These are phyloP conservation scores for Akanthomyces uredinophilus DNA, from an alignment of 2,329 filamentous ascomycete genomes.

Conservation along the genomic window DNA sequence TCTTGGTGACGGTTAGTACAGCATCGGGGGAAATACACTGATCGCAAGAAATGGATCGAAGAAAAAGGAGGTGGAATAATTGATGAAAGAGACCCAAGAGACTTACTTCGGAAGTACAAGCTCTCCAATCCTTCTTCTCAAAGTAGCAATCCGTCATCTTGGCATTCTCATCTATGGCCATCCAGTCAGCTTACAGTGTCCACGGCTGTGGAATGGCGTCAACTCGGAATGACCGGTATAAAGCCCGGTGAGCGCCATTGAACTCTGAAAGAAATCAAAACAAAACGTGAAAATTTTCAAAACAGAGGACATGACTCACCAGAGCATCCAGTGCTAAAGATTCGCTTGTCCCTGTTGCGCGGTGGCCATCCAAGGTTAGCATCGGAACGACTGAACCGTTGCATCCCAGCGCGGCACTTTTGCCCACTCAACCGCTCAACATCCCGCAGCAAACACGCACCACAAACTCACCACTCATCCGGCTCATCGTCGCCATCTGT, in stretches of 20 bases:
- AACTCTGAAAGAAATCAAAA: not conserved
- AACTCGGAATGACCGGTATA: not conserved
- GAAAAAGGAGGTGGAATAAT: not conserved
- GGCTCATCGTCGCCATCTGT: constrained; percentile 74
- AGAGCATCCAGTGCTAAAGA: constrained; percentile 92
- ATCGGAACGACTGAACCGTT: constrained; percentile 19
- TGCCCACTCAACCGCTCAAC: not conserved
- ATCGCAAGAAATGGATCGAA: not conserved
- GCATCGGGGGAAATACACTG: too few species aligned
- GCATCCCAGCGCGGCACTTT: not conserved
- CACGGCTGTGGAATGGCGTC: not conserved
- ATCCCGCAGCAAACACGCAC: not conserved
- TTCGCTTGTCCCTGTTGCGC: constrained; percentile 79
- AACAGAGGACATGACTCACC: constrained; percentile 45
- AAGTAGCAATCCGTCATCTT: constrained; percentile 94
- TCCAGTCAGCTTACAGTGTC: constrained; percentile 6
- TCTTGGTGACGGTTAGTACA: constrained; percentile 52
- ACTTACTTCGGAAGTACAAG: constrained; percentile 81
- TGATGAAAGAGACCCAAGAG: not conserved
- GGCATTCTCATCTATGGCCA: constrained; percentile 67
- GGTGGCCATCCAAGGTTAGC: constrained; percentile 18
- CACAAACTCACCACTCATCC: constrained; percentile 77
- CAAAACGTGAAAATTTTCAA: not conserved
- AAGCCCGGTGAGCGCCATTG: not conserved
- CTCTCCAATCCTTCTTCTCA: constrained; percentile 92